Evolutionary conservation across 23 red algal genomes (phyloP).

Genomic region (Gracilaria domingensis): DNA sequence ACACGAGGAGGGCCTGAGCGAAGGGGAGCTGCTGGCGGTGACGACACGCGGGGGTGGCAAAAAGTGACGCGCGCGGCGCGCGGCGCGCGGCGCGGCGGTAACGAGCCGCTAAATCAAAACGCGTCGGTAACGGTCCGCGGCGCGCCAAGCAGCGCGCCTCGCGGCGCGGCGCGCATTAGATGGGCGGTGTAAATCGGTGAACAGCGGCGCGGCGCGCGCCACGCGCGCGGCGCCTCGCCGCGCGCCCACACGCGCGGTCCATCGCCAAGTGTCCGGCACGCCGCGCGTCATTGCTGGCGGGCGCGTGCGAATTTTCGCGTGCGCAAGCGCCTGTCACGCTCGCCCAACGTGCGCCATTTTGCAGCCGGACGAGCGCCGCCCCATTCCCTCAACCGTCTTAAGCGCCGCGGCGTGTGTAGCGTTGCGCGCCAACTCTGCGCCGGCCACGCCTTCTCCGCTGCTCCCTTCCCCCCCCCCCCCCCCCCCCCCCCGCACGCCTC

Average conservation of each 20-base stretch:
- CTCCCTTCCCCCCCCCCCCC: neutral
- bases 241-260: neutral
- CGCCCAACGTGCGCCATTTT: conserved; percentile 11
- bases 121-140: neutral
- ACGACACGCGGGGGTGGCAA: no score
- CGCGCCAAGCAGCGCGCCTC: neutral
- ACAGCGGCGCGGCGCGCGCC: neutral
- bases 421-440: no score
- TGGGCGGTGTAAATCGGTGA: neutral
- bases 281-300: neutral
- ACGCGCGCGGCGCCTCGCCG: neutral
- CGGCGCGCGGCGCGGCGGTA: neutral
- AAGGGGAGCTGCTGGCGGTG: no score
- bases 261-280: neutral
- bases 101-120: no score
- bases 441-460: neutral
- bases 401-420: neutral
- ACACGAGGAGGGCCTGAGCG: no score
- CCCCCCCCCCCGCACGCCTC: neutral
- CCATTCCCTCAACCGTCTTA: conserved; percentile 12
- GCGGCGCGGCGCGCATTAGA: no score
- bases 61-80: neutral
- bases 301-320: no score
- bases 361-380: neutral
- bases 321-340: neutral